Evolutionary conservation across 148 eudicot species (phyloP).

Genomic region (Rhododendron henanense): DNA sequence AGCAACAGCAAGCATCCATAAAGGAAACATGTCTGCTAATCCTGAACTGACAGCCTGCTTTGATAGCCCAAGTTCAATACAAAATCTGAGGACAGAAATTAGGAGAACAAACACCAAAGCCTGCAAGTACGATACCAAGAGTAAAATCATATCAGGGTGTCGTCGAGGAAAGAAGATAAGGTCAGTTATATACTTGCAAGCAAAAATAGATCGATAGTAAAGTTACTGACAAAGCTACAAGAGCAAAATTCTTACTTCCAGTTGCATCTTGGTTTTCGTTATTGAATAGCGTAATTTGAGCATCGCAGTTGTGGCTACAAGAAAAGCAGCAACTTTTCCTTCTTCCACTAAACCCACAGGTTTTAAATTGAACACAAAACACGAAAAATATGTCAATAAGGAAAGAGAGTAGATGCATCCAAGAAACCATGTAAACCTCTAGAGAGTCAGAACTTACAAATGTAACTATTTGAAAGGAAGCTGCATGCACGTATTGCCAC

Average conservation of each 20-base stretch:
- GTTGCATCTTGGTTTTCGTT: constrained; percentile 41
- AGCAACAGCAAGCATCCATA: constrained; percentile 39
- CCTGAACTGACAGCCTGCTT: constrained; percentile 59
- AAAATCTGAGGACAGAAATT: constrained; percentile 53
- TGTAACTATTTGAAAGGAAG: constrained; percentile 88
- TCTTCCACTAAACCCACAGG: constrained; percentile 76
- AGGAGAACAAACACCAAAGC: constrained; percentile 47
- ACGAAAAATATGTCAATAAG: constrained; percentile 12
- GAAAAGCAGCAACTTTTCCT: constrained; percentile 80
- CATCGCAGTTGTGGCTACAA: constrained; percentile 70
- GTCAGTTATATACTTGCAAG: not conserved
- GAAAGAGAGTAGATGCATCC: constrained; percentile 7
- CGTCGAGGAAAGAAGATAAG: not conserved
- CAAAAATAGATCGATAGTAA: not conserved
- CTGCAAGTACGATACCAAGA: constrained; percentile 37
- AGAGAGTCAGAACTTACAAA: constrained; percentile 53
- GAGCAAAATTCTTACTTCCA: constrained; percentile 50
- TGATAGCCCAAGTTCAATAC: constrained; percentile 72
- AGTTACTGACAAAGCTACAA: constrained; percentile 5
- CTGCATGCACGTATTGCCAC: constrained; percentile 73
- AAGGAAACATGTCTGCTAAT: constrained; percentile 28
- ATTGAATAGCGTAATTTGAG: constrained; percentile 59
- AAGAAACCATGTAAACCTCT: constrained; percentile 6
- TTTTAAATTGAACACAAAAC: constrained; percentile 14
- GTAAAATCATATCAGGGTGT: not conserved